Conservation (phyloP, 345 rosid genomes). For the Aegle marmelos region DNA sequence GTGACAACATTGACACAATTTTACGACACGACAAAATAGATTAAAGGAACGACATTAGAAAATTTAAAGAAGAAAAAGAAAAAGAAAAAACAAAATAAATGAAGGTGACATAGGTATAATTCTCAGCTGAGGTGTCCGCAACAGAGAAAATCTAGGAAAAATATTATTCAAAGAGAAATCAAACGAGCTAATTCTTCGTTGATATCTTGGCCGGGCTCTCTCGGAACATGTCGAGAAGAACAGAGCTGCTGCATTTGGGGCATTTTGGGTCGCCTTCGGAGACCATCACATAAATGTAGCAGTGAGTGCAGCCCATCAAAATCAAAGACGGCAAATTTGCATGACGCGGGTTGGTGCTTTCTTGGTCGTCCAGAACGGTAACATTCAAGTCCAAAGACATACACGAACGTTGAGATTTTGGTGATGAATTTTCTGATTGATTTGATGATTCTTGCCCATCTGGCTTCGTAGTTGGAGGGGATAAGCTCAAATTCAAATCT, state of each 20-base stretch:
- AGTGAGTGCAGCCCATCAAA: slow-evolving; percentile 31
- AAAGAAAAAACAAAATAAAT: too few species aligned
- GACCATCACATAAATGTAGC: slow-evolving; percentile 38
- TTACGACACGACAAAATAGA: background rate
- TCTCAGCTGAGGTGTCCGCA: too few species aligned
- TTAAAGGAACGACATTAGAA: background rate
- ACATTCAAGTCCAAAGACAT: background rate
- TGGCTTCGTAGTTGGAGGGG: background rate
- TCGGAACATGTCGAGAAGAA: slow-evolving; percentile 20
- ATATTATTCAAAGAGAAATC: background rate
- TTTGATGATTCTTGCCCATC: background rate
- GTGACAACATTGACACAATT: background rate
- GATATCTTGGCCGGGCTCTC: background rate
- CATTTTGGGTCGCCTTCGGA: slow-evolving; percentile 25
- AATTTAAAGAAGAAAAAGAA: too few species aligned
- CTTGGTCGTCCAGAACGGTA: background rate
- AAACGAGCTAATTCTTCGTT: background rate
- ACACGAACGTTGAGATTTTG: slow-evolving; percentile 10
- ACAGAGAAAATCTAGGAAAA: too few species aligned
- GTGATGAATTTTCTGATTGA: background rate
- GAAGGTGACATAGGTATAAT: too few species aligned
- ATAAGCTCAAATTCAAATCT: background rate
- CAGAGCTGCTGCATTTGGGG: slow-evolving; percentile 25
- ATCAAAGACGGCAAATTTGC: slow-evolving; percentile 14
- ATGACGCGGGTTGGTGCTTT: background rate